Percentiles rank a stretch among this genome's conserved stretches.
Evolutionary conservation across 257 asterid genomes (phyloP).

Genomic region (Solanum ahanhuiri): DNA sequence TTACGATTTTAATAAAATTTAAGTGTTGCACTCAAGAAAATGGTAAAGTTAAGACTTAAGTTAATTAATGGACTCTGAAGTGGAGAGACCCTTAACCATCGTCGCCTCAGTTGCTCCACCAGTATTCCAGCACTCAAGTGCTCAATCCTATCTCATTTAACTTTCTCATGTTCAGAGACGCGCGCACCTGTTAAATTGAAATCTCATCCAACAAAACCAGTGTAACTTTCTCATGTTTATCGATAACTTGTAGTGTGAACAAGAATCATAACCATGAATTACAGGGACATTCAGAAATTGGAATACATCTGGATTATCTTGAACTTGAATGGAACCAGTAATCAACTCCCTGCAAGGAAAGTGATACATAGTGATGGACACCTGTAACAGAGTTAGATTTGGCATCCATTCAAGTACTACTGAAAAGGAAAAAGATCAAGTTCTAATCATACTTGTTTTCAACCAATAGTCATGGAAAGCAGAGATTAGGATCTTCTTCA

Average conservation of each 20-base stretch:
- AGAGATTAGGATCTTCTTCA: conserved; percentile 68
- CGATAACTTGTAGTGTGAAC: neutral
- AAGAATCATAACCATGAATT: neutral
- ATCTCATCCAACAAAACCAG: neutral
- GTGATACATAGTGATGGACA: neutral
- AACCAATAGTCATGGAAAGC: conserved; percentile 14
- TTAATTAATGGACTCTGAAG: neutral
- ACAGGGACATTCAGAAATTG: neutral
- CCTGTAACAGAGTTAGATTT: neutral
- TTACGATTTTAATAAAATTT: too few species aligned
- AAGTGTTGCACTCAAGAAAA: too few species aligned
- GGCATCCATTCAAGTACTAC: neutral
- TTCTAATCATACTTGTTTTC: neutral
- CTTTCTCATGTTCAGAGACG: neutral
- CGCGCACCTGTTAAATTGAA: neutral
- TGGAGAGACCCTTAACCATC: neutral
- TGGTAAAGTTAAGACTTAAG: too few species aligned
- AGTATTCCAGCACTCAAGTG: neutral
- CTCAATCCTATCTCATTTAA: neutral
- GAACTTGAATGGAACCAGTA: neutral
- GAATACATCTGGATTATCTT: neutral
- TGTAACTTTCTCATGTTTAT: neutral
- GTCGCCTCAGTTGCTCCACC: neutral
- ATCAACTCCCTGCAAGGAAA: neutral
- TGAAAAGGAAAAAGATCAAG: neutral